Evolutionary conservation across 2,329 filamentous ascomycete genomes (phyloP).

Genomic region (Fonsecaea monophora): DNA sequence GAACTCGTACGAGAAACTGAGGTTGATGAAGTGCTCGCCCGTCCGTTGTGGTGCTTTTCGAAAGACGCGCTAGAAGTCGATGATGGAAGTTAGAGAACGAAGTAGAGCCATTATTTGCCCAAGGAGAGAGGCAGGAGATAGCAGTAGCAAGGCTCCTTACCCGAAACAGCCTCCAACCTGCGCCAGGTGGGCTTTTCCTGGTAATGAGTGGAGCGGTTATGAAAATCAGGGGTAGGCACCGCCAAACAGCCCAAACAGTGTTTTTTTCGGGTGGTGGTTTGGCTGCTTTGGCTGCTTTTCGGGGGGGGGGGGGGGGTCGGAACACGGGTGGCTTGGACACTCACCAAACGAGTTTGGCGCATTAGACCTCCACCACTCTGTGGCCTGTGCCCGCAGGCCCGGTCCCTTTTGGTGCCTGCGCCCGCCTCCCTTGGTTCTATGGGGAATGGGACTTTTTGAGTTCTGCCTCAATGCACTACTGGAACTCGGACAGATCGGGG

Average conservation of each 20-base stretch:
- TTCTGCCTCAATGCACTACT: slow-evolving; percentile 6
- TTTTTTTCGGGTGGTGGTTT: neutral
- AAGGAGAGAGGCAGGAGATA: neutral
- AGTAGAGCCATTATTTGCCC: neutral
- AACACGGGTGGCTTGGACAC: slow-evolving; percentile 18
- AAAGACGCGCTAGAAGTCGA: slow-evolving; percentile 14
- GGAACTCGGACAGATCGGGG: slow-evolving; percentile 16
- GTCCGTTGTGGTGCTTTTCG: neutral
- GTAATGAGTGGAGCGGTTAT: neutral
- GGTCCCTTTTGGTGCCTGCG: slow-evolving; percentile 5
- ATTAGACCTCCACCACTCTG: slow-evolving; percentile 10
- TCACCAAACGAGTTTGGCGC: slow-evolving; percentile 26
- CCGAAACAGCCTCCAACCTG: neutral
- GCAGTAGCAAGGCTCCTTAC: neutral
- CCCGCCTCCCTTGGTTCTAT: slow-evolving; percentile 10
- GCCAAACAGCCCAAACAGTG: neutral
- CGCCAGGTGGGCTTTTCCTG: neutral
- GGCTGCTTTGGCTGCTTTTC: neutral
- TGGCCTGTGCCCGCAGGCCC: slow-evolving; percentile 19
- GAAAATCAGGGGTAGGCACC: slow-evolving; percentile 7
- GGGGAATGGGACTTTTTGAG: slow-evolving; percentile 2
- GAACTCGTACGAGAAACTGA: neutral
- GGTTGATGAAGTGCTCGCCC: neutral
- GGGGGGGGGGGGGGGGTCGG: too few relatives aligned
- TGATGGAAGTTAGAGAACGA: neutral